phyloP scores from a whole-genome alignment of 2,329 filamentous ascomycete species.

The Tothia fuscella region DNA sequence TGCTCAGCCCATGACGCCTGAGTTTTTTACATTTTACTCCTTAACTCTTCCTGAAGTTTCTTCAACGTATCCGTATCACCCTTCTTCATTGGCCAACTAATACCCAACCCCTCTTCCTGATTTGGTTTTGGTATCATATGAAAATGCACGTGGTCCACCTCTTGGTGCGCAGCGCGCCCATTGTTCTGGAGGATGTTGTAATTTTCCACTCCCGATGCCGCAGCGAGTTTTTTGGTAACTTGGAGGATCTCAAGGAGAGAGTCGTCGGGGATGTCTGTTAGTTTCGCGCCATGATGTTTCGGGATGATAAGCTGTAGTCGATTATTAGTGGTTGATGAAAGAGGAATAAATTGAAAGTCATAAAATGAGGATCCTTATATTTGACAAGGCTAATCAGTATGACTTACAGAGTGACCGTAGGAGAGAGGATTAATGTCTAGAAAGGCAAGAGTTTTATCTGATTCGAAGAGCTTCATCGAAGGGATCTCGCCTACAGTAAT shows the following conservation, averaged over 20 bases:
- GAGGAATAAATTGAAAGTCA: no score
- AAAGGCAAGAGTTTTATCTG: conserved; percentile 85
- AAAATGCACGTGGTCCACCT: conserved; percentile 91
- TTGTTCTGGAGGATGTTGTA: conserved; percentile 98
- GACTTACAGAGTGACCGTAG: conserved; percentile 71
- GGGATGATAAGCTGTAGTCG: conserved; percentile 74
- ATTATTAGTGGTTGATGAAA: background rate
- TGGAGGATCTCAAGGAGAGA: conserved; percentile 71
- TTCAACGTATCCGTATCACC: conserved; percentile 76
- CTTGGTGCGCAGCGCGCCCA: conserved; percentile 78
- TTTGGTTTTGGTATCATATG: conserved; percentile 98
- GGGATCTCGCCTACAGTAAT: conserved; percentile 70
- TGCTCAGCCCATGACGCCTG: no score
- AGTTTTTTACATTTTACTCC: conserved; percentile 67
- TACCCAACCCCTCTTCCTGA: conserved; percentile 61
- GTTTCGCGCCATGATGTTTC: conserved; percentile 85
- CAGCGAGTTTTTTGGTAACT: conserved; percentile 75
- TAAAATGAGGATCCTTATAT: no score
- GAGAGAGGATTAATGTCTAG: conserved; percentile 89
- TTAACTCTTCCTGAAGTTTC: conserved; percentile 69
- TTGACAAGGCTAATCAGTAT: no score
- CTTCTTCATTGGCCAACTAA: conserved; percentile 66
- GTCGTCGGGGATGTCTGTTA: conserved; percentile 87
- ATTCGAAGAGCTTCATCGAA: conserved; percentile 92
- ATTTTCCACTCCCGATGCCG: conserved; percentile 61